These are phyloP conservation scores for Sicyos edulis DNA, from an alignment of 306 rosid species.

Conservation along the genomic window DNA sequence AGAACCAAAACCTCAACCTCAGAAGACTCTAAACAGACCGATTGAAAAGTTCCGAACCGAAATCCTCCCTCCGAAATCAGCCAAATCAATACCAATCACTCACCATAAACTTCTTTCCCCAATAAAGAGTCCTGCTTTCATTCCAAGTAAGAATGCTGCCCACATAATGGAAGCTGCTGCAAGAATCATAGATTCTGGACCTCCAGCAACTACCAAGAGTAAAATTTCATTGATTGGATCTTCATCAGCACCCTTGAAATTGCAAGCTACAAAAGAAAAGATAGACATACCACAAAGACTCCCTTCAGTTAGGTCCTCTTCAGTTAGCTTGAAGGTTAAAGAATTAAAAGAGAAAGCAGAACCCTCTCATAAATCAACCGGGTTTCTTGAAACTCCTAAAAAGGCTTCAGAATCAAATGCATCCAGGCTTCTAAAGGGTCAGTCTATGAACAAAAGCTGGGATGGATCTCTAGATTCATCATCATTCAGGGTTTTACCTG, in stretches of 20 bases:
- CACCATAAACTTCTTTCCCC: conserved; percentile 94
- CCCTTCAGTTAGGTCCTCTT: conserved; percentile 46
- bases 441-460: conserved; percentile 84
- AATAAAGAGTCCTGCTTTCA: conserved; percentile 67
- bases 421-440: conserved; percentile 69
- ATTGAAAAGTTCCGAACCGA: conserved; percentile 90
- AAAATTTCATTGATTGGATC: conserved; percentile 47
- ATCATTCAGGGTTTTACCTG: conserved; percentile 37
- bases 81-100: conserved; percentile 79
- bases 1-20: conserved; percentile 55
- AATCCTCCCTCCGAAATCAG: conserved; percentile 88
- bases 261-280: conserved; percentile 68
- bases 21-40: conserved; percentile 48
- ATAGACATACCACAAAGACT: conserved; percentile 58
- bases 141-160: conserved; percentile 69
- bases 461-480: conserved; percentile 63
- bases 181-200: conserved; percentile 71
- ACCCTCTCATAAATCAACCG: conserved; percentile 41
- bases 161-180: conserved; percentile 98
- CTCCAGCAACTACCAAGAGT: conserved; percentile 44
- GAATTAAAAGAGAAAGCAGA: conserved; percentile 57
- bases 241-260: conserved; percentile 60
- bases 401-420: conserved; percentile 68
- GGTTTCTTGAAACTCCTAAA: conserved; percentile 46
- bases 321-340: conserved; percentile 42